Conservation (phyloP, 2,329 filamentous ascomycete species). For the Fusarium subtropicale region DNA sequence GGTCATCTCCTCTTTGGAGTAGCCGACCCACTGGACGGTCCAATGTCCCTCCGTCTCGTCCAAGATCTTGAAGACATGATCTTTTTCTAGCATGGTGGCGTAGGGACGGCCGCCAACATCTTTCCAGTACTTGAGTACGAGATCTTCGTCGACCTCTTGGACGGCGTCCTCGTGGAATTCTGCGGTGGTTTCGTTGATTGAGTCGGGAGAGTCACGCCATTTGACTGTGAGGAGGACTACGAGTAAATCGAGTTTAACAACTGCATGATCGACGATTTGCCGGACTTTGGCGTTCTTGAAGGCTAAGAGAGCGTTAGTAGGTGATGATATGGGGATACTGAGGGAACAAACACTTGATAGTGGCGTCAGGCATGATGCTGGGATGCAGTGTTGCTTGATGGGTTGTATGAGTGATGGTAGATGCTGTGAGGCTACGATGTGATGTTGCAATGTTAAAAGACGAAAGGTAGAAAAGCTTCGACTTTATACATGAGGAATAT, state of each 20-base stretch:
- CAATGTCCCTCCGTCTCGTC: background rate
- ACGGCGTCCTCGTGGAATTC: background rate
- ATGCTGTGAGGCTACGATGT: too few species aligned
- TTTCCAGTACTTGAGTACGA: background rate
- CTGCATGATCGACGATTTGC: rapidly evolving
- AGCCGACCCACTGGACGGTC: background rate
- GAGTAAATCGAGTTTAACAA: too few species aligned
- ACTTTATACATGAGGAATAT: rapidly evolving
- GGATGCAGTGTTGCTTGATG: too few species aligned
- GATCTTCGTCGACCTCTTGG: background rate
- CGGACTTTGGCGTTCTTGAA: too few species aligned
- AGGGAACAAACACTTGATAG: rapidly evolving
- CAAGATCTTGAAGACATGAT: background rate
- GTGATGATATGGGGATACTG: too few species aligned
- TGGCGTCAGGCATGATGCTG: rapidly evolving
- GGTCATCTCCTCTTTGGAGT: rapidly evolving
- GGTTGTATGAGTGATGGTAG: too few species aligned
- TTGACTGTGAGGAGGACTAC: too few species aligned
- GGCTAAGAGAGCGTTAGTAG: too few species aligned
- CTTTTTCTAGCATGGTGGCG: background rate
- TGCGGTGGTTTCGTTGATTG: too few species aligned
- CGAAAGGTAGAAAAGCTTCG: rapidly evolving
- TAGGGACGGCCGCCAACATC: background rate
- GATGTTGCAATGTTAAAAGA: too few species aligned
- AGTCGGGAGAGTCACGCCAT: too few species aligned